phyloP scores from a whole-genome alignment of 495 filamentous ascomycete species.

The Penicillium samsonianum region DNA sequence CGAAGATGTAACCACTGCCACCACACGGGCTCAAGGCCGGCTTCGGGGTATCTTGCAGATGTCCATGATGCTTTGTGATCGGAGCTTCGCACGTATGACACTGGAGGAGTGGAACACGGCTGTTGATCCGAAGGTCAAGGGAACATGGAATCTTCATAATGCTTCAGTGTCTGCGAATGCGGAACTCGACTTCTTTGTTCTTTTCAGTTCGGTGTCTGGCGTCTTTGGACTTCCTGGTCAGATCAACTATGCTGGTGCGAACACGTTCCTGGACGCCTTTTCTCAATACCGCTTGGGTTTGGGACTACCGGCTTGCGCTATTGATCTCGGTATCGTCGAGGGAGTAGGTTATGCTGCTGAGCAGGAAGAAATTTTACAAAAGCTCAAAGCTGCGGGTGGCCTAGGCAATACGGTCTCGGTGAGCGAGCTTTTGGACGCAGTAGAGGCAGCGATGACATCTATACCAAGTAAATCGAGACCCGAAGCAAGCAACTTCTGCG shows the following conservation, averaged over 20 bases:
- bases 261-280: slow-evolving; percentile 41
- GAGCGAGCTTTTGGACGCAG: neutral
- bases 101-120: slow-evolving; percentile 37
- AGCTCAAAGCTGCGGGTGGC: neutral
- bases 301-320: slow-evolving; percentile 29
- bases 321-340: slow-evolving; percentile 37
- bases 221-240: slow-evolving; percentile 29
- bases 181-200: slow-evolving; percentile 52
- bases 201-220: slow-evolving; percentile 42
- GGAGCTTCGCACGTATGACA: slow-evolving; percentile 41
- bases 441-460: slow-evolving; percentile 2
- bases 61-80: slow-evolving; percentile 40
- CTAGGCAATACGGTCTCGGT: neutral
- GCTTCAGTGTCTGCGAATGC: slow-evolving; percentile 26
- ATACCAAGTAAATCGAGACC: neutral
- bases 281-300: slow-evolving; percentile 25
- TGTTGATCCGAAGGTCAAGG: slow-evolving; percentile 45
- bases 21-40: slow-evolving; percentile 12
- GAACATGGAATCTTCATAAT: slow-evolving; percentile 59
- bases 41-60: slow-evolving; percentile 39
- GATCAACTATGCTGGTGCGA: slow-evolving; percentile 41
- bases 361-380: slow-evolving; percentile 12
- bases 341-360: slow-evolving; percentile 38
- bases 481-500: neutral
- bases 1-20: slow-evolving; percentile 20